Evolutionary conservation across 805 yeast species (phyloP).

Genomic region (Candida ficus): DNA sequence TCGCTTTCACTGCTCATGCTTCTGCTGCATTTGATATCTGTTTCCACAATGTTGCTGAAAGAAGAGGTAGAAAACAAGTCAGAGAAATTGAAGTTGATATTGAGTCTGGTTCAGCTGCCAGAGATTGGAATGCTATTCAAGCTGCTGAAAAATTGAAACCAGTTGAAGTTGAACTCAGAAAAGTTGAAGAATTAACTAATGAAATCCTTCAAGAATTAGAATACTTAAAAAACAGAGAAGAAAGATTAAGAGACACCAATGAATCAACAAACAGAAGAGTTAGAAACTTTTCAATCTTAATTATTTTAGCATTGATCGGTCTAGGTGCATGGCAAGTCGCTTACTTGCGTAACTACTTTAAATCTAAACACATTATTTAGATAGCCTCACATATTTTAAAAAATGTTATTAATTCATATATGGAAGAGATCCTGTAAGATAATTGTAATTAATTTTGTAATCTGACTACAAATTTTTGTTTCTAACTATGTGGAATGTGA

Average conservation of each 20-base stretch:
- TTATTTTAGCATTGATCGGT: constrained; percentile 62
- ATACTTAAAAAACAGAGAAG: constrained; percentile 84
- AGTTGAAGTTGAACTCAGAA: constrained; percentile 82
- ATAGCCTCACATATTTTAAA: no score
- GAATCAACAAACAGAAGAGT: constrained; percentile 94
- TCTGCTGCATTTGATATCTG: constrained; percentile 89
- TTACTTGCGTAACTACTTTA: constrained; percentile 90
- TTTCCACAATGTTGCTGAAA: constrained; percentile 59
- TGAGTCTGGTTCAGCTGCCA: constrained; percentile 93
- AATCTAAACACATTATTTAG: constrained; percentile 71
- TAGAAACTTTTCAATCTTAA: constrained; percentile 72
- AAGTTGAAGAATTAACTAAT: constrained; percentile 77
- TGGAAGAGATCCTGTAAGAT: no score
- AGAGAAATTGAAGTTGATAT: constrained; percentile 87
- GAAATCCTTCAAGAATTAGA: constrained; percentile 78
- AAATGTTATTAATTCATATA: no score
- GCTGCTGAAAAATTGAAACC: constrained; percentile 92
- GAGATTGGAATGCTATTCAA: constrained; percentile 96
- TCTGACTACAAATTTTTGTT: no score
- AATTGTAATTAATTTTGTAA: no score
- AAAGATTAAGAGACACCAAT: constrained; percentile 90
- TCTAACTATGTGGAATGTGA: no score
- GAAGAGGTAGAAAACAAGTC: constrained; percentile 38
- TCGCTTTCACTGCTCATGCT: constrained; percentile 81
- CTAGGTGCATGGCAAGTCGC: constrained; percentile 91